phyloP scores from a whole-genome alignment of 2,329 filamentous ascomycete species.

The Fusarium avenaceum region DNA sequence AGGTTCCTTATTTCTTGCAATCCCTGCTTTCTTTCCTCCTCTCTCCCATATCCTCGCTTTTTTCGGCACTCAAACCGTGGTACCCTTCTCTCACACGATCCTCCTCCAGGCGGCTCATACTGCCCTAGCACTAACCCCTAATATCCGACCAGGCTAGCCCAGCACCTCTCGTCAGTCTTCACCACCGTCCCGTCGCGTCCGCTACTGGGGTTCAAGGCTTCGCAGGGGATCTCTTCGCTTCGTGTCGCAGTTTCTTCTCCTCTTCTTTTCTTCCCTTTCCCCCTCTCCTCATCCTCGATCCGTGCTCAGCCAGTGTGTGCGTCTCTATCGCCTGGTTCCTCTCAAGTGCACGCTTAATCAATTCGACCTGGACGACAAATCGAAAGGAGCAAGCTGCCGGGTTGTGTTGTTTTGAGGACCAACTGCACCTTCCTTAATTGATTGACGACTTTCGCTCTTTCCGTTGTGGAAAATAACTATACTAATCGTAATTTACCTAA shows the following conservation, averaged over 20 bases:
- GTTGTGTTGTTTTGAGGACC: conserved; percentile 38
- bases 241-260: conserved; percentile 34
- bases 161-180: conserved; percentile 13
- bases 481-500: conserved; percentile 48
- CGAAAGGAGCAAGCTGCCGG: conserved; percentile 45
- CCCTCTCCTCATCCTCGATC: conserved; percentile 32
- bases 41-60: conserved; percentile 15
- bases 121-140: conserved; percentile 39
- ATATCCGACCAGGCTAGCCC: conserved; percentile 28
- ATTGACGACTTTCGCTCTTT: conserved; percentile 43
- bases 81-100: conserved; percentile 9
- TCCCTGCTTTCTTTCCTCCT: conserved; percentile 17
- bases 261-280: conserved; percentile 20
- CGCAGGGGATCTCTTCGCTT: conserved; percentile 31
- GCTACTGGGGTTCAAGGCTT: conserved; percentile 32
- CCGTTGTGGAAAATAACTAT: conserved; percentile 13
- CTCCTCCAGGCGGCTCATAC: conserved; percentile 27
- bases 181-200: conserved; percentile 27
- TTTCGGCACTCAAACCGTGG: conserved; percentile 13
- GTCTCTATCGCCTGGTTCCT: conserved; percentile 45
- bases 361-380: conserved; percentile 44
- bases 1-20: conserved; percentile 35
- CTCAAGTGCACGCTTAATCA: conserved; percentile 37
- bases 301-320: conserved; percentile 46
- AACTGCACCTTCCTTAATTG: conserved; percentile 41